A percentile compares a stretch with the other conserved stretches of the same genome.
Conservation (phyloP, 1,139 yeast species). For the Yarrowia galli region DNA sequence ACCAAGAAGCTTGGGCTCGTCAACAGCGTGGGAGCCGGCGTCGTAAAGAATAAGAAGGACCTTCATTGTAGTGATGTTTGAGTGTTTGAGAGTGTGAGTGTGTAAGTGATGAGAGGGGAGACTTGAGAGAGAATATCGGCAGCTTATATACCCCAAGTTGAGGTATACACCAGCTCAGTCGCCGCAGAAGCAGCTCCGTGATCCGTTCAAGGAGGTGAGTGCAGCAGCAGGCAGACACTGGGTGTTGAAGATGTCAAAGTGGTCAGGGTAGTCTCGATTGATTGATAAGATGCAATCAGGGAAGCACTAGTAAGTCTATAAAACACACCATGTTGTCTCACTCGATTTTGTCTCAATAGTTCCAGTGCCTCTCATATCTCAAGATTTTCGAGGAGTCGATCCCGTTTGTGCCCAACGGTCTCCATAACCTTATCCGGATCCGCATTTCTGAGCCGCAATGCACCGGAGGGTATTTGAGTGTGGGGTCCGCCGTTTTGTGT, state of each 20-base stretch:
- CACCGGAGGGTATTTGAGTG: background rate
- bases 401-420: constrained; percentile 9
- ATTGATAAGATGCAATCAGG: no score
- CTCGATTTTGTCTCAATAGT: no score
- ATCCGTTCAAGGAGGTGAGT: background rate
- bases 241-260: no score
- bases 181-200: constrained; percentile 6
- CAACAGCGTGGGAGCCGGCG: constrained; percentile 57
- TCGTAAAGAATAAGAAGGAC: constrained; percentile 24
- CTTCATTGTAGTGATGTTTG: constrained; percentile 2
- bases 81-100: background rate
- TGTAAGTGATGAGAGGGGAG: background rate
- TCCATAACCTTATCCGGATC: background rate
- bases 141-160: background rate
- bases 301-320: no score
- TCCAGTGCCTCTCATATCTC: background rate
- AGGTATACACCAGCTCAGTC: background rate
- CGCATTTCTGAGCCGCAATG: constrained; percentile 9
- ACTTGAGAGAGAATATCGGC: background rate
- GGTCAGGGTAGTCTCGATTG: no score
- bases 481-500: background rate
- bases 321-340: no score
- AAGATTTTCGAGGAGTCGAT: background rate
- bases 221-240: background rate
- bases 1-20: constrained; percentile 69